Conservation (phyloP, 805 yeast species). For the Blastobotrys robertii region DNA sequence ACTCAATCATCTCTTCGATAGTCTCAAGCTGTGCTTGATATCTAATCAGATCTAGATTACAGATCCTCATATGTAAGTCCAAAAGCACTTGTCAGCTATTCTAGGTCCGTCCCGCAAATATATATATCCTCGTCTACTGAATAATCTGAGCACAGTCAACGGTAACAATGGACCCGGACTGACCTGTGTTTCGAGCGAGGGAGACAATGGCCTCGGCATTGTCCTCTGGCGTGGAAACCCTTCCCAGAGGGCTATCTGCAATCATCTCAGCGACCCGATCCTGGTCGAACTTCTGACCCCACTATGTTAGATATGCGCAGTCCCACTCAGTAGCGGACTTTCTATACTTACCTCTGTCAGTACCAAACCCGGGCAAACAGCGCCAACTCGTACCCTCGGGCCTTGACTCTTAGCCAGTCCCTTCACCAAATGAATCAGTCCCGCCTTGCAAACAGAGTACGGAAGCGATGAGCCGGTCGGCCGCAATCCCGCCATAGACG, state of each 20-base stretch:
- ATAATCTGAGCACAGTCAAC: slow-evolving; percentile 32
- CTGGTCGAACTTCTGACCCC: slow-evolving; percentile 22
- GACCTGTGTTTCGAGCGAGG: slow-evolving; percentile 18
- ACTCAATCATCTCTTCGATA: too few relatives aligned
- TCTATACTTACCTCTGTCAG: slow-evolving; percentile 14
- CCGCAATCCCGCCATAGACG: slow-evolving; percentile 29
- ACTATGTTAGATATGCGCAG: slow-evolving; percentile 9
- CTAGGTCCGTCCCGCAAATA: neutral
- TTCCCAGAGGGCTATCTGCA: slow-evolving; percentile 9
- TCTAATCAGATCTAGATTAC: too few relatives aligned
- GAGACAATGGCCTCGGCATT: slow-evolving; percentile 19
- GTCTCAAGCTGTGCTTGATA: too few relatives aligned
- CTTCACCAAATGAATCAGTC: slow-evolving; percentile 22
- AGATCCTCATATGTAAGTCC: too few relatives aligned
- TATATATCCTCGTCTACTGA: neutral
- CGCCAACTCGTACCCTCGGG: slow-evolving; percentile 16
- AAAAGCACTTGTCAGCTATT: neutral
- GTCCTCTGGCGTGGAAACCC: slow-evolving; percentile 15
- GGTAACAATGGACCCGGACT: slow-evolving; percentile 25
- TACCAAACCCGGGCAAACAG: slow-evolving; percentile 18
- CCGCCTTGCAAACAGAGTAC: slow-evolving; percentile 29
- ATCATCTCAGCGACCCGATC: slow-evolving; percentile 12
- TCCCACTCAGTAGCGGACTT: too few relatives aligned
- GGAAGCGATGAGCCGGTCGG: slow-evolving; percentile 29
- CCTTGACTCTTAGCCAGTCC: slow-evolving; percentile 21